A percentile compares a stretch with the other conserved stretches of the same genome.
Evolutionary conservation across 2,329 filamentous ascomycete species (phyloP).

Genomic region (Thelonectria olida): DNA sequence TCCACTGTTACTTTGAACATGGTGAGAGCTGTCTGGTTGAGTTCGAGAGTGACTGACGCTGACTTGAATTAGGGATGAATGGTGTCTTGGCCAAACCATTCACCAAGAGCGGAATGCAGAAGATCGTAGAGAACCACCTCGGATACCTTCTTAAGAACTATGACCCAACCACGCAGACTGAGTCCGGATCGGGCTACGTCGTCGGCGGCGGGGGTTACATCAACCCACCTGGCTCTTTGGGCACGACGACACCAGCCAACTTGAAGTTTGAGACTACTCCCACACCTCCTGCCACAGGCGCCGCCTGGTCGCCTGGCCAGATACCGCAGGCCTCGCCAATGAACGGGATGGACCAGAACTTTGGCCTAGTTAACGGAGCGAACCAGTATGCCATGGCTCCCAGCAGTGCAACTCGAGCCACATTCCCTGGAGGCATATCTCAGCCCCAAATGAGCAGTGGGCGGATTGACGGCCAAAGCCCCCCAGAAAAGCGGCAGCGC

Average conservation of each 20-base stretch:
- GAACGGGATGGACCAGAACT: slow-evolving; percentile 55
- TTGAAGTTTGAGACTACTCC: slow-evolving; percentile 66
- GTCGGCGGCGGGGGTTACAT: slow-evolving; percentile 47
- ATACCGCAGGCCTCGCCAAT: slow-evolving; percentile 60
- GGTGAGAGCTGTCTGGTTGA: slow-evolving; percentile 64
- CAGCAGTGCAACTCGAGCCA: slow-evolving; percentile 41
- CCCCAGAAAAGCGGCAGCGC: slow-evolving; percentile 63
- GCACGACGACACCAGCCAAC: slow-evolving; percentile 33
- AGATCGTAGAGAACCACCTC: slow-evolving; percentile 89
- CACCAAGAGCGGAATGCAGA: slow-evolving; percentile 85
- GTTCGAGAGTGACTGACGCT: slow-evolving; percentile 27
- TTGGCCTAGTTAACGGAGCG: slow-evolving; percentile 56
- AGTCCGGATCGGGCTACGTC: slow-evolving; percentile 46
- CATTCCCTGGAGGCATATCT: slow-evolving; percentile 36
- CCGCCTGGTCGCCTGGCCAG: slow-evolving; percentile 63
- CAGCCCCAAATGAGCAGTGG: slow-evolving; percentile 29
- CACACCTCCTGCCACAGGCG: slow-evolving; percentile 58
- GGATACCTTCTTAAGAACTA: slow-evolving; percentile 78
- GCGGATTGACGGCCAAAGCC: slow-evolving; percentile 53
- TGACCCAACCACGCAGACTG: slow-evolving; percentile 58
- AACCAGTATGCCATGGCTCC: slow-evolving; percentile 49
- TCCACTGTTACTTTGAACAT: slow-evolving; percentile 96
- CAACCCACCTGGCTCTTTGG: slow-evolving; percentile 43
- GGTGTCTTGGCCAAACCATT: slow-evolving; percentile 97
- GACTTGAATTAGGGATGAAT: slow-evolving; percentile 80